Evolutionary conservation across 208 protist species (phyloP).

Genomic region (Crithidia fasciculata): DNA sequence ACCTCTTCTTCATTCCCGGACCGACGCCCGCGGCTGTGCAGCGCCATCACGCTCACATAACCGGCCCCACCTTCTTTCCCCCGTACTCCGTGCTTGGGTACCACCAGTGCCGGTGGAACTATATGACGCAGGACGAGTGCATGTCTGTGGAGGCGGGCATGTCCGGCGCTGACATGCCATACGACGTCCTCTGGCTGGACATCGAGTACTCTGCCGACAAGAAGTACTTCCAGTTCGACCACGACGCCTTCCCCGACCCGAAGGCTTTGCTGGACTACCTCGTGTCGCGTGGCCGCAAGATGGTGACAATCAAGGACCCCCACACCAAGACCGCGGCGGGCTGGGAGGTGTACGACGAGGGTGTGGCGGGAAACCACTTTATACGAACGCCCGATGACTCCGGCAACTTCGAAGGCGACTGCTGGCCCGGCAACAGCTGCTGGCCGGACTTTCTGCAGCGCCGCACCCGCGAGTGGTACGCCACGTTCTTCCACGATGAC

Average conservation of each 20-base stretch:
- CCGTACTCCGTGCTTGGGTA: slow-evolving; percentile 96
- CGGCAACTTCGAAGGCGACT: slow-evolving; percentile 92
- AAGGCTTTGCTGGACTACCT: slow-evolving; percentile 85
- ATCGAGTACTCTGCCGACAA: slow-evolving; percentile 99
- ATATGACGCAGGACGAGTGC: slow-evolving; percentile 93
- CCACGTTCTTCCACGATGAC: slow-evolving; percentile 83
- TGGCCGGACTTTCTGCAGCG: slow-evolving; percentile 94
- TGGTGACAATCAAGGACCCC: slow-evolving; percentile 98
- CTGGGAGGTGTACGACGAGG: slow-evolving; percentile 89
- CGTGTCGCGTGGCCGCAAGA: slow-evolving; percentile 88
- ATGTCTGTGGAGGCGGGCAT: slow-evolving; percentile 90
- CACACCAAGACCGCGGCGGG: slow-evolving; percentile 95
- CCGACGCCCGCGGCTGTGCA: slow-evolving; percentile 81
- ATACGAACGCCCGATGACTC: slow-evolving; percentile 70
- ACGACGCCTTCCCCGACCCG: slow-evolving; percentile 93
- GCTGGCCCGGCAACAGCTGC: slow-evolving; percentile 95
- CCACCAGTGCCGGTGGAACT: slow-evolving; percentile 99
- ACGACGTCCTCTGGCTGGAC: slow-evolving; percentile 99
- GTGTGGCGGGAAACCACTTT: slow-evolving; percentile 75
- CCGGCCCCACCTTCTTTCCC: slow-evolving; percentile 93
- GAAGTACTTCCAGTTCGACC: slow-evolving; percentile 98
- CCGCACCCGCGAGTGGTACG: slow-evolving; percentile 93
- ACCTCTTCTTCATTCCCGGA: slow-evolving; percentile 96
- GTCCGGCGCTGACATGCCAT: slow-evolving; percentile 95
- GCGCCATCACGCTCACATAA: slow-evolving; percentile 91